These are phyloP conservation scores for Acer negundo DNA, from an alignment of 345 rosid genomes.

Conservation along the genomic window DNA sequence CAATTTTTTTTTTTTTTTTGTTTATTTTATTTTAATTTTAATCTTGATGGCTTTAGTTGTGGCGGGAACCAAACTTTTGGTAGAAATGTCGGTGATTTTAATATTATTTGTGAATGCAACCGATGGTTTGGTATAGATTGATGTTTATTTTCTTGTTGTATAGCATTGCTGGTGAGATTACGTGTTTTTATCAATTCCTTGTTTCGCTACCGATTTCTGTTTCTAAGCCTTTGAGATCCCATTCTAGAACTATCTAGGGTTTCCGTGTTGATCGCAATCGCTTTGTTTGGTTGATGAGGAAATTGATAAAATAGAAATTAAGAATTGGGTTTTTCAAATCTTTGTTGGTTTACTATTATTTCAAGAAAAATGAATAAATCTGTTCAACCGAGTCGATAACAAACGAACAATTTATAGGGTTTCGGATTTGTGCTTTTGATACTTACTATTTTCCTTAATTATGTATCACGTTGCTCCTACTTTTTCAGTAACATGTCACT, in stretches of 20 bases:
- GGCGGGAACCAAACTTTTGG: constrained; percentile 16
- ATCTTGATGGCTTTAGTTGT: background rate
- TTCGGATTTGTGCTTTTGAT: background rate
- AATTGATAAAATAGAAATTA: background rate
- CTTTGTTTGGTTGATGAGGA: constrained; percentile 2
- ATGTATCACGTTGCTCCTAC: no score
- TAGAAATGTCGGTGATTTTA: constrained; percentile 1
- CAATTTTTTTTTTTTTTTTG: background rate
- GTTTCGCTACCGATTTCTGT: background rate
- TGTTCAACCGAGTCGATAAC: background rate
- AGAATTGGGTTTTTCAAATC: background rate
- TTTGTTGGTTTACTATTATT: background rate
- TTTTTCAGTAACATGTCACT: background rate
- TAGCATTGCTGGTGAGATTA: background rate
- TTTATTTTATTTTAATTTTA: background rate
- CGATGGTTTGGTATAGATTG: background rate
- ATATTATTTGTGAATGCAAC: constrained; percentile 5
- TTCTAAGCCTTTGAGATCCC: background rate
- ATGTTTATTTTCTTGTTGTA: background rate
- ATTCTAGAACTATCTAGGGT: background rate
- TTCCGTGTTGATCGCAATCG: background rate
- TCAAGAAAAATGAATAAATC: no score
- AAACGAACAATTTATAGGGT: constrained; percentile 2
- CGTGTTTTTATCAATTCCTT: background rate
- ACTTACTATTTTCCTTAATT: no score